A percentile compares a stretch with the other conserved stretches of the same genome.
Evolutionary conservation across 208 protist genomes (phyloP).

Genomic region (Vickermania ingenoplastis): DNA sequence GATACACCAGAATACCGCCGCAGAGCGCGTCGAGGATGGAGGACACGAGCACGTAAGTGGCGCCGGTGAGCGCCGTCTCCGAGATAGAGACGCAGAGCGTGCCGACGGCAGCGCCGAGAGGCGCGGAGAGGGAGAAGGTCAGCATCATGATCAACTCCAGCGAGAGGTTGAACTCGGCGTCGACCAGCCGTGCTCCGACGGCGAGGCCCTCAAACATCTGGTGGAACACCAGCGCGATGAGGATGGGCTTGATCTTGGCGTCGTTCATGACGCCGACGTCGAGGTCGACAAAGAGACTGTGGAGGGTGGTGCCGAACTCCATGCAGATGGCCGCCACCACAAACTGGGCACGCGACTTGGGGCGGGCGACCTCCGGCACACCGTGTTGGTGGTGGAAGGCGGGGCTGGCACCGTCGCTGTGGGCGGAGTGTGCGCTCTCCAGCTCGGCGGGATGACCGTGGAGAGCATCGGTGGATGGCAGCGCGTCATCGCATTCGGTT

Average conservation of each 20-base stretch:
- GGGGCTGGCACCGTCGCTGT: not conserved
- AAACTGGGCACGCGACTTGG: not conserved
- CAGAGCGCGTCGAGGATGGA: conserved; percentile 13
- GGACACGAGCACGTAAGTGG: conserved; percentile 7
- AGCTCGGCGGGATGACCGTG: conserved; percentile 1
- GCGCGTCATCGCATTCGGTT: not conserved
- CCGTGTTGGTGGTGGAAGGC: conserved; percentile 4
- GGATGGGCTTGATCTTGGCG: conserved; percentile 5
- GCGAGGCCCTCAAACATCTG: conserved; percentile 21
- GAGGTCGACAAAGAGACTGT: conserved; percentile 7
- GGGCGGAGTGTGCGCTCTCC: too few relatives aligned
- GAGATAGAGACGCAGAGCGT: conserved; percentile 2
- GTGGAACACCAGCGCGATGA: conserved; percentile 15
- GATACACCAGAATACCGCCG: conserved; percentile 20
- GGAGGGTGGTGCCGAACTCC: conserved; percentile 7
- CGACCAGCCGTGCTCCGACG: conserved; percentile 12
- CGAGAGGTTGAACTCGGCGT: conserved; percentile 7
- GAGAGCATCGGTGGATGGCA: not conserved
- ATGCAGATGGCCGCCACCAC: conserved; percentile 6
- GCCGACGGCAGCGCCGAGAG: conserved; percentile 7
- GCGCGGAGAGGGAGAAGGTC: conserved; percentile 4
- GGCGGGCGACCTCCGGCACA: not conserved
- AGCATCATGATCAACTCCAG: conserved; percentile 2
- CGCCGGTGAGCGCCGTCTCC: conserved; percentile 6
- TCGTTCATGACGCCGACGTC: conserved; percentile 2